A percentile compares a stretch with the other conserved stretches of the same genome.
phyloP scores from a whole-genome alignment of 306 rosid species.

The Cicer bijugum region DNA sequence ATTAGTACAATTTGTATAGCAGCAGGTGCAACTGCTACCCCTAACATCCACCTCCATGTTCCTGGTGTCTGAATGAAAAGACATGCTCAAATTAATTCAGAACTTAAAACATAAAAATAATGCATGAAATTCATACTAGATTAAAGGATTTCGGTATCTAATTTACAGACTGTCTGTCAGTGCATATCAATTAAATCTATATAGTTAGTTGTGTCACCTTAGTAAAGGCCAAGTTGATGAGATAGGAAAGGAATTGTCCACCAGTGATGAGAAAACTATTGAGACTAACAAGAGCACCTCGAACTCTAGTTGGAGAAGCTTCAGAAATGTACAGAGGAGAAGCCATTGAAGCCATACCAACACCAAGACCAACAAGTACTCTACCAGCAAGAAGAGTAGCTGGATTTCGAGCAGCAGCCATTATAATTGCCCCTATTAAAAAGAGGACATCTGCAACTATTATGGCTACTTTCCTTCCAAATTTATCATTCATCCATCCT shows the following conservation, averaged over 20 bases:
- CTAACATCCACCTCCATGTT: slow-evolving; percentile 83
- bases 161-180: not conserved
- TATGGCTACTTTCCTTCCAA: slow-evolving; percentile 56
- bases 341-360: slow-evolving; percentile 79
- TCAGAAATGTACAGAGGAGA: slow-evolving; percentile 72
- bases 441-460: slow-evolving; percentile 60
- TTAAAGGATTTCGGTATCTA: not conserved
- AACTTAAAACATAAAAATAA: not conserved
- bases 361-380: slow-evolving; percentile 65
- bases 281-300: slow-evolving; percentile 75
- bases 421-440: slow-evolving; percentile 52
- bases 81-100: not conserved
- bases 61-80: slow-evolving; percentile 54
- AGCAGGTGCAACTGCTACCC: slow-evolving; percentile 70
- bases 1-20: slow-evolving; percentile 54
- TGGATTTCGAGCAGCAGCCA: slow-evolving; percentile 56
- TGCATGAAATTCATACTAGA: not conserved
- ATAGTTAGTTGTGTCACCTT: slow-evolving; percentile 37
- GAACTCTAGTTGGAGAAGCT: slow-evolving; percentile 67
- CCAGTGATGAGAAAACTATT: slow-evolving; percentile 74
- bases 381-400: slow-evolving; percentile 56
- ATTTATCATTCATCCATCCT: slow-evolving; percentile 64
- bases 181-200: too few relatives aligned
- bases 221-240: slow-evolving; percentile 73
- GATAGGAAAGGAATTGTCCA: slow-evolving; percentile 72